Percentiles rank a stretch among this genome's conserved stretches.
phyloP scores from a whole-genome alignment of 805 yeast genomes.

The Saccharomycopsis vini region DNA sequence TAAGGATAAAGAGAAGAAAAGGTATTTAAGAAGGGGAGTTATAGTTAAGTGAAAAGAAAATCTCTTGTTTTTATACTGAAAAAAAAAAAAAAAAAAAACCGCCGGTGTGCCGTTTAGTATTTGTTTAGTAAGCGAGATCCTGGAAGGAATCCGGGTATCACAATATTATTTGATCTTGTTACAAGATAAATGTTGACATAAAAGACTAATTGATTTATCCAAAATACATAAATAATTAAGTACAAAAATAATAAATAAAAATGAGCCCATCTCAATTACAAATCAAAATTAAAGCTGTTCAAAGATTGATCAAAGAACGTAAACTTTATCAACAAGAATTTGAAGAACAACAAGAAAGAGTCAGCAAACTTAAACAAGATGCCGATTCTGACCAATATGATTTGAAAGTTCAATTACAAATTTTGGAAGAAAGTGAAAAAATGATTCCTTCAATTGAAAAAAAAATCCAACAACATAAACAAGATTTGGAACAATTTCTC shows the following conservation, averaged over 20 bases:
- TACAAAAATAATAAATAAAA: not conserved
- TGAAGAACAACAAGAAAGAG: slow-evolving; percentile 39
- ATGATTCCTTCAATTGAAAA: slow-evolving; percentile 41
- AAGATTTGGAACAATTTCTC: slow-evolving; percentile 23
- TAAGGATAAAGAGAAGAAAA: slow-evolving; percentile 14
- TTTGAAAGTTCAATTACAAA: slow-evolving; percentile 44
- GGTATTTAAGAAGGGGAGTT: not conserved
- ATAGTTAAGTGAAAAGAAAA: too few relatives aligned
- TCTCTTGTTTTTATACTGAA: not conserved
- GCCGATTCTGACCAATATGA: slow-evolving; percentile 55
- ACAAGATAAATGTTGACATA: too few relatives aligned
- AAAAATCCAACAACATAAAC: slow-evolving; percentile 34
- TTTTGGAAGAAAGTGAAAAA: slow-evolving; percentile 44
- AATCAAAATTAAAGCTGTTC: slow-evolving; percentile 62
- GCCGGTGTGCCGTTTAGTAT: too few relatives aligned
- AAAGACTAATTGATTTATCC: too few relatives aligned
- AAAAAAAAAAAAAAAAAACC: not conserved
- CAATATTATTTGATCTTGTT: too few relatives aligned
- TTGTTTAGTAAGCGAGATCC: too few relatives aligned
- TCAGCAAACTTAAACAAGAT: slow-evolving; percentile 38
- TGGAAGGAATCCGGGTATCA: too few relatives aligned
- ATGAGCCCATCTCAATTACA: slow-evolving; percentile 31
- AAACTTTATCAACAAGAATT: slow-evolving; percentile 50
- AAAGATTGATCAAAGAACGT: slow-evolving; percentile 62
- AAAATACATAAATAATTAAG: not conserved